Evolutionary conservation across 176 grass and related monocot genomes (phyloP), one percentile per base, ranked within the genome.

Genomic region (Thalia dealbata): DNA sequence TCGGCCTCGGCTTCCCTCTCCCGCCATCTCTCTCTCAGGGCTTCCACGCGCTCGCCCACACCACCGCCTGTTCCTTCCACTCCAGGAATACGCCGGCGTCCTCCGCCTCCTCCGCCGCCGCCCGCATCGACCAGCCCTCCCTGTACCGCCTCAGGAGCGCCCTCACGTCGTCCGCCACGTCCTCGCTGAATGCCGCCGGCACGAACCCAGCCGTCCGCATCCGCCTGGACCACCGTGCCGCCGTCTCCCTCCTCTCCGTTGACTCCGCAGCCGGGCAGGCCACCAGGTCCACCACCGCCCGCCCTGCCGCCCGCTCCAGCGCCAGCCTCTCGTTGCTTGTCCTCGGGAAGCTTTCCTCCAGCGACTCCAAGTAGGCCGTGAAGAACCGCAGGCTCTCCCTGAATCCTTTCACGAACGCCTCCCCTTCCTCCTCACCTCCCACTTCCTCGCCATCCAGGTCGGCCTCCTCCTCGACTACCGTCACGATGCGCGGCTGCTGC

Each of bases 21-120:
- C 50, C 27, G 48, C 70, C 42, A 24, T 48, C 15, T 28, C 42
- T 16, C 41, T 15, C 24, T 48, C 50, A 99, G 71, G 90, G 90
- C 75, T 65, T 82, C 95, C 95, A 99, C 2, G 90, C 95, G 64
- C 95, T 91, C 19, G 90, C 95, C 95, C 95, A 99, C 69, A 93
- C 95, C 22, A 99, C 83, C 23, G 90, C 81, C 77, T 99, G 87
- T 50, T 99, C 95, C 87, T 99, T 99, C 95, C 90, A 99, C 16
- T 88, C 83, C 8, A 99, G 95, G 75, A 95, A 91, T 21, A 89
- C 81, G 24, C 81, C 83, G 35, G 87, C 81, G n/a, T 69, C 6
- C 23, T 72, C 70, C 14, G 14, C 46, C 14, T 54, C 70, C 15
- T 51, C 15, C 2, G 80, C 43, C 28, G 66, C 73, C 0, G 82